phyloP scores from a whole-genome alignment of 495 filamentous ascomycete genomes.

The Penicillium canescens region DNA sequence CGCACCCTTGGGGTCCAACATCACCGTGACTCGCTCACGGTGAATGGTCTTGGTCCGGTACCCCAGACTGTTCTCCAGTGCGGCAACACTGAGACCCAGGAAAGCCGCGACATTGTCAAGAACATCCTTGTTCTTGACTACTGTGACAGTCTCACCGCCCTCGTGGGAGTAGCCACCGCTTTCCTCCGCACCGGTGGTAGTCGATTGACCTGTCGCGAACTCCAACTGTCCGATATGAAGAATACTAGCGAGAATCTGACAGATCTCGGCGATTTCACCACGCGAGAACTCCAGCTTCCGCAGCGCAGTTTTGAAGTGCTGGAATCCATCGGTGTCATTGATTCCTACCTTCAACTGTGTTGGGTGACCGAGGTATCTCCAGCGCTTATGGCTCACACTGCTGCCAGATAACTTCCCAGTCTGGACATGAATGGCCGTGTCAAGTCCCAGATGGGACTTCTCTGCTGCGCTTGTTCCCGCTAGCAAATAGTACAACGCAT shows the following conservation, averaged over 20 bases:
- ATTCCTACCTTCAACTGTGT: conserved; percentile 96
- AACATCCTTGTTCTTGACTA: conserved; percentile 91
- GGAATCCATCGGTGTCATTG: conserved; percentile 93
- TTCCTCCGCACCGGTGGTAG: conserved; percentile 77
- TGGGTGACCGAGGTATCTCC: conserved; percentile 94
- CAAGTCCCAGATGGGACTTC: conserved; percentile 84
- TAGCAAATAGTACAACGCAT: conserved; percentile 91
- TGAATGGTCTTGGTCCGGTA: conserved; percentile 96
- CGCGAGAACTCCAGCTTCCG: conserved; percentile 91
- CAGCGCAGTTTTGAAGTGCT: conserved; percentile 94
- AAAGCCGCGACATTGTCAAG: conserved; percentile 86
- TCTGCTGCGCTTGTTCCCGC: conserved; percentile 90
- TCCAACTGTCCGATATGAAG: conserved; percentile 95
- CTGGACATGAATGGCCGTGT: conserved; percentile 48
- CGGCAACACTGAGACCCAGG: conserved; percentile 74
- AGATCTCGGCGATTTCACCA: conserved; percentile 92
- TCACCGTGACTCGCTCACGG: conserved; percentile 92
- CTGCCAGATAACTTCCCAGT: conserved; percentile 51
- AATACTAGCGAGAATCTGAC: conserved; percentile 87
- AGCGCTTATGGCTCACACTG: conserved; percentile 68
- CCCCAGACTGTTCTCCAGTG: conserved; percentile 83
- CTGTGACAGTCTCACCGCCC: conserved; percentile 79
- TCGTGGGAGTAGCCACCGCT: conserved; percentile 96
- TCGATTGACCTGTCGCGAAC: conserved; percentile 77
- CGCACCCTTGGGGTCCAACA: conserved; percentile 91